Evolutionary conservation across 2,329 filamentous ascomycete species (phyloP), one percentile per base, ranked within the genome.

Genomic region (Monosporascus cannonballus): DNA sequence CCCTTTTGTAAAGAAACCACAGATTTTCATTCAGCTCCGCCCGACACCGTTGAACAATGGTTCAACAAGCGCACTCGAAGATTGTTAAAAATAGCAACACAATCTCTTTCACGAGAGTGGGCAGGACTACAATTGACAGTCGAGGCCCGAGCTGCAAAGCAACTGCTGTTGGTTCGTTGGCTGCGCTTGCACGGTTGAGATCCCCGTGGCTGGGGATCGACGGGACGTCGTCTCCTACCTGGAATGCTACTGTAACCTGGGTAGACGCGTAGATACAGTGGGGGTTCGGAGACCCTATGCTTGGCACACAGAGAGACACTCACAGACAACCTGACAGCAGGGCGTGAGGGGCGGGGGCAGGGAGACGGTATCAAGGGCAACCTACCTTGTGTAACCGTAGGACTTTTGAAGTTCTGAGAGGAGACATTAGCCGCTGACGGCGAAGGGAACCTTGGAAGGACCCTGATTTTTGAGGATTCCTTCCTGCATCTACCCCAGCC

Each of bases 51-150:
- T 15, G 14, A 30, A 46, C 15, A 25, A 24, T 46, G 24, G 24
- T n/a, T 30, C 14, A 24, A 46, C 2, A 7, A 25, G 6, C 6
- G 24, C 15, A 46, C 24, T 22, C 25, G 39, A 46, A 49, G 47
- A 39, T 45, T 46, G 52, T 56, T 58, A 51, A 55, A 58, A 57
- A 53, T 56, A 56, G 58, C 46, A 54, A 56, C 51, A 22, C 27
- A 49, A 55, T 51, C 48, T 15, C 50, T 18, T 34, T 52, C 22
- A 30, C 41, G 24, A 24, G 8, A 44, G 20, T 25, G 18, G 9
- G 15, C 18, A 20, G 18, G 22, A 44, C 11, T 44, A 44, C 41
- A 18, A 44, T 44, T 11, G 15, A 44, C 25, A 17, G 18, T 46
- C 42, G 42, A 30, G 18, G 15, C 8, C 14, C n/a, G 6, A 30